These are phyloP conservation scores for Lipomyces yamanashiensis DNA, from an alignment of 805 yeast species.

Conservation along the genomic window DNA sequence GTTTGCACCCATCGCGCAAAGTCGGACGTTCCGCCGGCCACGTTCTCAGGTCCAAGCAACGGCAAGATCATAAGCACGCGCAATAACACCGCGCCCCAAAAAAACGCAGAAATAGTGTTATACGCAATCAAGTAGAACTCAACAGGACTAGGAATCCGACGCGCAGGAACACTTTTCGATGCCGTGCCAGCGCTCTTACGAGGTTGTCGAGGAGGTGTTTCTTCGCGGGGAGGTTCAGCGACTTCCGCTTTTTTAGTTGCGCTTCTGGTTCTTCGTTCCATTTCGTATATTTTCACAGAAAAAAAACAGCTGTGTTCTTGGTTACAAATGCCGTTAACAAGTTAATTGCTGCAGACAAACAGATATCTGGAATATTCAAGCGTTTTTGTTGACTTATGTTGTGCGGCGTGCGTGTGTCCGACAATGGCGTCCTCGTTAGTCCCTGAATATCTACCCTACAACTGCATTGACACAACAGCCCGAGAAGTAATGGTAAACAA, in stretches of 20 bases:
- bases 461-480: background rate
- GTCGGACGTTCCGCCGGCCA: slow-evolving; percentile 62
- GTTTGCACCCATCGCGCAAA: slow-evolving; percentile 73
- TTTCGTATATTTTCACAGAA: background rate
- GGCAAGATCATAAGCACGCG: slow-evolving; percentile 51
- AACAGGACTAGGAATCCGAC: background rate
- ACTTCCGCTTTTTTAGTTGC: background rate
- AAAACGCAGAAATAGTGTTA: slow-evolving; percentile 57
- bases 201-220: slow-evolving; percentile 3
- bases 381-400: background rate
- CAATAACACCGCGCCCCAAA: slow-evolving; percentile 59
- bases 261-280: background rate
- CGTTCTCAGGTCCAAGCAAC: slow-evolving; percentile 64
- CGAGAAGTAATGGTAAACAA: too few species aligned
- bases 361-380: background rate
- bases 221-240: slow-evolving; percentile 1
- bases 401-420: background rate
- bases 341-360: too few species aligned
- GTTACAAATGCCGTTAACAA: too few species aligned
- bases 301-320: too few species aligned
- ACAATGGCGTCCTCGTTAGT: background rate
- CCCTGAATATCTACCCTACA: background rate
- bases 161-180: background rate
- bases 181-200: background rate
- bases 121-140: slow-evolving; percentile 50